Percentiles rank a stretch among this genome's conserved stretches.
These are phyloP conservation scores for Scedosporium minutisporum DNA, from an alignment of 2,329 filamentous ascomycete species.

Conservation along the genomic window DNA sequence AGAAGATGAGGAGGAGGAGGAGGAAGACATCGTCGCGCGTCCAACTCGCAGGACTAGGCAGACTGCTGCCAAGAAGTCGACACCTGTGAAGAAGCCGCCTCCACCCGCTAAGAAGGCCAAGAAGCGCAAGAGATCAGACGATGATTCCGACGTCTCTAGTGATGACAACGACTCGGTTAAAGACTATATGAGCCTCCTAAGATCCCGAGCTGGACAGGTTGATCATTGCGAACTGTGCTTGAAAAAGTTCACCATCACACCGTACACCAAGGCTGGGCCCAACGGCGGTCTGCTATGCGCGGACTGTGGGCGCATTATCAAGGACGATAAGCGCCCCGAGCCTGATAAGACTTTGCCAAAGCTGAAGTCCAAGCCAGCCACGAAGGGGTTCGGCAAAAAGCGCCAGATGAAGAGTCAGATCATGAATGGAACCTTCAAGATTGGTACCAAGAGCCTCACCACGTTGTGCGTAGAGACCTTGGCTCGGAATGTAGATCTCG, in stretches of 20 bases:
- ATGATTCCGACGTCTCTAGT: neutral
- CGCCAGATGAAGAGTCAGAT: conserved; percentile 62
- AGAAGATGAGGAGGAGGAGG: conserved; percentile 48
- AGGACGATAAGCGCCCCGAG: conserved; percentile 47
- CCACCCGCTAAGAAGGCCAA: conserved; percentile 49
- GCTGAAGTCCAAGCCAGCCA: conserved; percentile 35
- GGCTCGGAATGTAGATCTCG: conserved; percentile 52
- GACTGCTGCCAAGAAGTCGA: conserved; percentile 14
- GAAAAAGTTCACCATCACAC: conserved; percentile 86
- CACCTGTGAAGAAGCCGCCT: conserved; percentile 12
- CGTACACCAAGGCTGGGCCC: conserved; percentile 74
- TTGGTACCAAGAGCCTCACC: conserved; percentile 60
- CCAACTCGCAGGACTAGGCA: conserved; percentile 1
- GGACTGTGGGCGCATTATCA: conserved; percentile 67
- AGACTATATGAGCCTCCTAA: conserved; percentile 17
- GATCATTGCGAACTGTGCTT: conserved; percentile 79
- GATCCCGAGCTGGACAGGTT: conserved; percentile 69
- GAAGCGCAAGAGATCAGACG: conserved; percentile 38
- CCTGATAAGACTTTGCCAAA: conserved; percentile 15
- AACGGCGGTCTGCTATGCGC: conserved; percentile 79
- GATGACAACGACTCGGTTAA: conserved; percentile 34
- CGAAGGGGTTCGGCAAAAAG: conserved; percentile 25
- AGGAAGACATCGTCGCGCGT: conserved; percentile 30
- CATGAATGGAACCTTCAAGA: conserved; percentile 60
- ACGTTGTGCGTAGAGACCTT: conserved; percentile 54